Percentiles rank a stretch among this genome's conserved stretches.
Conservation (phyloP, 2,329 filamentous ascomycete species). For the Ophioceras dolichostomum region DNA sequence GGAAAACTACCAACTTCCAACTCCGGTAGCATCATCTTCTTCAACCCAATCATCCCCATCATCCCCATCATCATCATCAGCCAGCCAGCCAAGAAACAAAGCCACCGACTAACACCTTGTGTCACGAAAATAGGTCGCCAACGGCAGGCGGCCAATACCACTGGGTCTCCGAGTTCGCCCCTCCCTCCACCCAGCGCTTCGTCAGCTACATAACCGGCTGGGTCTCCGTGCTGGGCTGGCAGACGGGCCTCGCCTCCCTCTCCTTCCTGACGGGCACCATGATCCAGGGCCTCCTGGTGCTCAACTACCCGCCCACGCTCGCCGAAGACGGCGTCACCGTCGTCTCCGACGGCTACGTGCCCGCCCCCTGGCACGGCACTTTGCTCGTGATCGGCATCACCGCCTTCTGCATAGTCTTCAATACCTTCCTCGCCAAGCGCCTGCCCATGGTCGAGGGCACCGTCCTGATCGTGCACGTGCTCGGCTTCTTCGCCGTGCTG, state of each 20-base stretch:
- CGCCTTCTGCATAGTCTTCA: constrained; percentile 32
- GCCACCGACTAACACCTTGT: too few species aligned
- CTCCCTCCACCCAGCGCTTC: constrained; percentile 32
- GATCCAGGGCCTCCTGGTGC: constrained; percentile 29
- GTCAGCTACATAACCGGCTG: constrained; percentile 42
- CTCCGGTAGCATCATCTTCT: too few species aligned
- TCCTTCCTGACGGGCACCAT: constrained; percentile 31
- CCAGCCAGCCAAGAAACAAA: too few species aligned
- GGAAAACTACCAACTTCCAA: too few species aligned
- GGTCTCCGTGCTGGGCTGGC: constrained; percentile 37
- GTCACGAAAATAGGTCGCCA: too few species aligned
- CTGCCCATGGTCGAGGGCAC: constrained; percentile 38
- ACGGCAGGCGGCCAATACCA: constrained; percentile 38
- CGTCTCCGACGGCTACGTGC: constrained; percentile 24
- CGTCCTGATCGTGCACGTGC: constrained; percentile 32
- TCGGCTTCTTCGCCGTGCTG: constrained; percentile 14
- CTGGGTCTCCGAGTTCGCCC: constrained; percentile 43
- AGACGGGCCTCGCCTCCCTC: constrained; percentile 21
- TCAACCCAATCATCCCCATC: too few species aligned
- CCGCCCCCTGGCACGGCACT: constrained; percentile 33
- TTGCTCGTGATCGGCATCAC: constrained; percentile 35
- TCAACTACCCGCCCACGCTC: too few species aligned
- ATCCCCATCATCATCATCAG: too few species aligned
- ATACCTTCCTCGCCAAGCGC: constrained; percentile 29
- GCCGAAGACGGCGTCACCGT: too few species aligned